phyloP scores from a whole-genome alignment of 2,329 filamentous ascomycete genomes.

The Sarocladiaceae sp. region DNA sequence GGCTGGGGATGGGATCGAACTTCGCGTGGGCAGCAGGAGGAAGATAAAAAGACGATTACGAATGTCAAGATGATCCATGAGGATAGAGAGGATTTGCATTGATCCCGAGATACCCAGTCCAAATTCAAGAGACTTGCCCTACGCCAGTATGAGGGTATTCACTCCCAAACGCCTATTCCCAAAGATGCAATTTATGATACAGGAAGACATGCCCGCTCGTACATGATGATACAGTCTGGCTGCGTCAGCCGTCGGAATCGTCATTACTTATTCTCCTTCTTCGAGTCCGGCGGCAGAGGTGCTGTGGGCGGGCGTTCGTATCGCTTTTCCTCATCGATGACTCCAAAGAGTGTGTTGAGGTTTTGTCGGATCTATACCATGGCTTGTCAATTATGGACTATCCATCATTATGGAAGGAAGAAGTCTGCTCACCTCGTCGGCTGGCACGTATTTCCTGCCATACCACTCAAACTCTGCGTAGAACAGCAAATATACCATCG shows the following conservation, averaged over 20 bases:
- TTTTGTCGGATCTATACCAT: conserved; percentile 24
- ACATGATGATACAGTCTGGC: neutral
- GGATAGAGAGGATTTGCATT: neutral
- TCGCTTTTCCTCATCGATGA: conserved; percentile 34
- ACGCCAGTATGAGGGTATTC: conserved; percentile 12
- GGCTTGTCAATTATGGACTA: conserved; percentile 17
- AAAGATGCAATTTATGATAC: conserved; percentile 9
- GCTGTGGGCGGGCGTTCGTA: conserved; percentile 34
- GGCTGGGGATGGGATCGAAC: conserved; percentile 50
- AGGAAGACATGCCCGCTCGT: neutral
- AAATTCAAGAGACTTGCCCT: conserved; percentile 3
- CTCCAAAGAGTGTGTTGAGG: conserved; percentile 31
- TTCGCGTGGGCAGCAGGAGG: conserved; percentile 46
- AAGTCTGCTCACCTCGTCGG: conserved; percentile 29
- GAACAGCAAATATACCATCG: conserved; percentile 32
- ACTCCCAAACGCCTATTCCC: conserved; percentile 21
- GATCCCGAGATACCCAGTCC: neutral
- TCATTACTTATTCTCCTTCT: neutral
- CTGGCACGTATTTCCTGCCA: conserved; percentile 35
- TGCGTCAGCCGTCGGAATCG: conserved; percentile 14
- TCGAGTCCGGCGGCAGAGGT: conserved; percentile 20
- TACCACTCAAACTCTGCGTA: conserved; percentile 39
- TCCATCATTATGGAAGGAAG: neutral
- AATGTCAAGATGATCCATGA: neutral
- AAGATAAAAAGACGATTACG: conserved; percentile 1